Evolutionary conservation across 2,329 filamentous ascomycete genomes (phyloP).

Genomic region (Arthroderma sp.): DNA sequence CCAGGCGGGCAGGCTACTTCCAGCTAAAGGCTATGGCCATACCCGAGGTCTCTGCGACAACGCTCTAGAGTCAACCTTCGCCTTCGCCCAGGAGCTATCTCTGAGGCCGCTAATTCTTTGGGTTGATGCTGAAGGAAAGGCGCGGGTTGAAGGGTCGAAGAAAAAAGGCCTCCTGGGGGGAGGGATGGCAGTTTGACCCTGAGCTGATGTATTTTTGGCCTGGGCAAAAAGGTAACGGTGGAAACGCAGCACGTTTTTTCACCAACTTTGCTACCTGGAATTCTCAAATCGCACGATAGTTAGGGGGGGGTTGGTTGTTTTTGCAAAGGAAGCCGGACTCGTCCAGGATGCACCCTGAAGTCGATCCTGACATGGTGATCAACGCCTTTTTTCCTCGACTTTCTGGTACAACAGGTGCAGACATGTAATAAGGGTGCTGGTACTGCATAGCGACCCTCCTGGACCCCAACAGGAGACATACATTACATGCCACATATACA

Average conservation of each 20-base stretch:
- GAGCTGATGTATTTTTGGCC: not conserved
- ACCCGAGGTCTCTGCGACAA: not conserved
- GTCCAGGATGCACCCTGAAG: constrained; percentile 2
- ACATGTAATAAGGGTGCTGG: not conserved
- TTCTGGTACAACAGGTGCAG: not conserved
- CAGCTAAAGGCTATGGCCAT: constrained; percentile 2
- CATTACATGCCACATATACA: not conserved
- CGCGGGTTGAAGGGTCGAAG: too few species aligned
- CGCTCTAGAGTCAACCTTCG: not conserved
- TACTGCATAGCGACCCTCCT: not conserved
- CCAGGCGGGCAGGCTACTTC: not conserved
- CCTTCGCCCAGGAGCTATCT: too few species aligned
- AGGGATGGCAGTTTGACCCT: not conserved
- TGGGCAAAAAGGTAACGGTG: not conserved
- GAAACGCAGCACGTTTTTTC: not conserved
- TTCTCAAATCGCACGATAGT: constrained; percentile 3
- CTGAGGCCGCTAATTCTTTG: too few species aligned
- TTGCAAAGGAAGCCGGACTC: not conserved
- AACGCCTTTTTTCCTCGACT: not conserved
- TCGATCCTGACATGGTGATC: constrained; percentile 1
- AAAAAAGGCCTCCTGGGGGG: too few species aligned
- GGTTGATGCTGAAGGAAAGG: too few species aligned
- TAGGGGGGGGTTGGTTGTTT: not conserved
- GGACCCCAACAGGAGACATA: not conserved
- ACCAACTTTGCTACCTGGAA: not conserved